Evolutionary conservation across 75 land plant genomes (phyloP).

Genomic region (Cunninghamia lanceolata): DNA sequence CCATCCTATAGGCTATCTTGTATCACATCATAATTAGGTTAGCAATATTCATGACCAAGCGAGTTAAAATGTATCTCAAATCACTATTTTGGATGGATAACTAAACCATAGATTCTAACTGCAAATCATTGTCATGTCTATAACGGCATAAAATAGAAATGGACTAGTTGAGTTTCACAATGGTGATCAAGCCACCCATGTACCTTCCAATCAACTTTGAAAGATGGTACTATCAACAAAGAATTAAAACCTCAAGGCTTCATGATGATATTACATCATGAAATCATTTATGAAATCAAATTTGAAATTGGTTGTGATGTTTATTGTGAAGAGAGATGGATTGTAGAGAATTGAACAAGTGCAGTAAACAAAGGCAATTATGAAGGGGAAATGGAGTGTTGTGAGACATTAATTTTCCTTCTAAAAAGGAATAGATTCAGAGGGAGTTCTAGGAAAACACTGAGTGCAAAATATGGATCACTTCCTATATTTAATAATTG

Average conservation of each 20-base stretch:
- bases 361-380: no score
- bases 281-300: no score
- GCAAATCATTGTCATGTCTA: not conserved
- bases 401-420: no score
- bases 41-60: not conserved
- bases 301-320: no score
- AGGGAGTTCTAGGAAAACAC: no score
- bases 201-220: not conserved
- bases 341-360: no score
- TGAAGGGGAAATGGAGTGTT: no score
- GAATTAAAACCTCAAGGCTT: not conserved
- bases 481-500: no score
- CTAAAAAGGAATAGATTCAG: no score
- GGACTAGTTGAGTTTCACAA: not conserved
- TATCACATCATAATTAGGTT: not conserved
- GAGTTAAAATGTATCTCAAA: not conserved
- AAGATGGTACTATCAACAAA: not conserved
- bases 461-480: no score
- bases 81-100: not conserved
- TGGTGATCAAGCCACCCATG: not conserved
- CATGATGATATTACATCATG: no score
- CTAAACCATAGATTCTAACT: not conserved
- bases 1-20: not conserved
- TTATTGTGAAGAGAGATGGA: no score
- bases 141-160: not conserved